Conservation (phyloP, 805 yeast species). For the Ogataea trehalophila region DNA sequence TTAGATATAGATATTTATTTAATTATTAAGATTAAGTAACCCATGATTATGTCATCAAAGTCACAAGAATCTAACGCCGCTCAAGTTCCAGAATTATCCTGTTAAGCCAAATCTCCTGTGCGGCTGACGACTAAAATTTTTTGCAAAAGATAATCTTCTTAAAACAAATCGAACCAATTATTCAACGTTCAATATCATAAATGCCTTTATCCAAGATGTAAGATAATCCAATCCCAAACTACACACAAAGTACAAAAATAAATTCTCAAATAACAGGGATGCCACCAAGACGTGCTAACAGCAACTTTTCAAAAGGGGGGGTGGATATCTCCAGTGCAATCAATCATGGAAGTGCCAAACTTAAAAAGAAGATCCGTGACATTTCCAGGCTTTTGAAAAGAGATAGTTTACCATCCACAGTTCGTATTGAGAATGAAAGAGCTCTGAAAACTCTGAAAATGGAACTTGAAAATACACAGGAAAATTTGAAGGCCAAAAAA, state of each 20-base stretch:
- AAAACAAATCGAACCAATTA: too few species aligned
- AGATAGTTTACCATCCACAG: conserved; percentile 52
- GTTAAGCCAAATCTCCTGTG: too few species aligned
- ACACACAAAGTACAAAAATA: too few species aligned
- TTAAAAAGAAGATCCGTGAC: conserved; percentile 85
- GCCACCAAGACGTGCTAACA: conserved; percentile 3
- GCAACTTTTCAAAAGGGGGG: neutral
- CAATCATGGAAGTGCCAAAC: conserved; percentile 40
- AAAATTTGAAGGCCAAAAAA: conserved; percentile 36
- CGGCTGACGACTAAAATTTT: neutral
- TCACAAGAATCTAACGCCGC: too few species aligned
- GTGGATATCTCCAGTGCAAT: conserved; percentile 29
- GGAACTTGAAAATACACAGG: conserved; percentile 40
- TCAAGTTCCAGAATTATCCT: too few species aligned
- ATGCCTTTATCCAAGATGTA: too few species aligned
- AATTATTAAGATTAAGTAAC: too few species aligned
- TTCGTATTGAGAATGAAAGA: conserved; percentile 43
- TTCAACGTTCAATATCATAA: too few species aligned
- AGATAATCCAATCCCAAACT: too few species aligned
- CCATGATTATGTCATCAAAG: too few species aligned
- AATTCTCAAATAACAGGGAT: neutral
- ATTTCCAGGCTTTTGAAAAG: conserved; percentile 61
- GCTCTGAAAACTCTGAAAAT: conserved; percentile 42
- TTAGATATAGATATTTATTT: too few species aligned
- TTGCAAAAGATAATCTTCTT: too few species aligned